Percentiles rank a stretch among this genome's conserved stretches.
phyloP scores from a whole-genome alignment of 2,329 filamentous ascomycete genomes.

The Monosporascus ibericus region DNA sequence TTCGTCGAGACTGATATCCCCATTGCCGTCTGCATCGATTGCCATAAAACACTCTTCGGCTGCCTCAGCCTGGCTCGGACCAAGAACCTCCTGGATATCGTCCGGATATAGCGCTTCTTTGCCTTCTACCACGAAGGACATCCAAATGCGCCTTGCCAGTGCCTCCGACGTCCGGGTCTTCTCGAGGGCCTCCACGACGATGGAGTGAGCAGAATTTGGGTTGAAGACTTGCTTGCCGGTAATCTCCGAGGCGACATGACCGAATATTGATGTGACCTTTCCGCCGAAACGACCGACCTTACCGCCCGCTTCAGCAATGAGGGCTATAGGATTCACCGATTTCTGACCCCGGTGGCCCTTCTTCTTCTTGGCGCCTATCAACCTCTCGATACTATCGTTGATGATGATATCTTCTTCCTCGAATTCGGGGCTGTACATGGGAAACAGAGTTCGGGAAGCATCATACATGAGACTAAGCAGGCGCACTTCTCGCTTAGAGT shows the following conservation, averaged over 20 bases:
- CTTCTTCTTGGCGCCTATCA: conserved; percentile 49
- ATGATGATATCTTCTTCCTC: conserved; percentile 88
- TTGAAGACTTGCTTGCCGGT: conserved; percentile 96
- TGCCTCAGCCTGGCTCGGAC: conserved; percentile 63
- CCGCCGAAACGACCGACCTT: conserved; percentile 79
- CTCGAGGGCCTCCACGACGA: conserved; percentile 84
- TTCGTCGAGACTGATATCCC: conserved; percentile 90
- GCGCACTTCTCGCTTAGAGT: conserved; percentile 80
- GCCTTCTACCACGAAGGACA: conserved; percentile 93
- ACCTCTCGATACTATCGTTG: conserved; percentile 71
- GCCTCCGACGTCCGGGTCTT: conserved; percentile 80
- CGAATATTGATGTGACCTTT: conserved; percentile 89
- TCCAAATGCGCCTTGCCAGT: conserved; percentile 92
- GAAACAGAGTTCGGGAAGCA: conserved; percentile 81
- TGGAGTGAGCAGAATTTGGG: conserved; percentile 79
- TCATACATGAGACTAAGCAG: conserved; percentile 84
- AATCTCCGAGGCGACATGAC: conserved; percentile 88
- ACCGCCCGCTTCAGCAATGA: conserved; percentile 67
- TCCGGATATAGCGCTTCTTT: conserved; percentile 72
- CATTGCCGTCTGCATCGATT: conserved; percentile 83
- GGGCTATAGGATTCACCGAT: conserved; percentile 67
- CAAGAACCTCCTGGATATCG: conserved; percentile 84
- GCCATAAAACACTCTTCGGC: conserved; percentile 79
- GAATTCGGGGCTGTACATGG: conserved; percentile 88
- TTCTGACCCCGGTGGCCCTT: conserved; percentile 42